phyloP scores from a whole-genome alignment of 768 basidiomycete species.

The Naematelia encephala region DNA sequence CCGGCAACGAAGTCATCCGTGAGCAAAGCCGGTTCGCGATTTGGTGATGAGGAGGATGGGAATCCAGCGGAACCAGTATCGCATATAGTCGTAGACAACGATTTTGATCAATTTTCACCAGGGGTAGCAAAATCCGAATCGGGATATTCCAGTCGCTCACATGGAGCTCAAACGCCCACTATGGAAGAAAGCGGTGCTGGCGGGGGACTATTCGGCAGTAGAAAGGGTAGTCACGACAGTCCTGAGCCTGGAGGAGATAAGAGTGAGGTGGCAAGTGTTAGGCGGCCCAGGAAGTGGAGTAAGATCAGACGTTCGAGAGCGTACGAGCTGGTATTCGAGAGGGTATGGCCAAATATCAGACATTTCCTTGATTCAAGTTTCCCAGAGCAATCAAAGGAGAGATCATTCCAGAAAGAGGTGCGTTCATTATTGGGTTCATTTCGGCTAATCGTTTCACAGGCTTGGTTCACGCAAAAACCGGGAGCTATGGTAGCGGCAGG shows the following conservation, averaged over 20 bases:
- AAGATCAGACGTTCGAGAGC: slow-evolving; percentile 30
- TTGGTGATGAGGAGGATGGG: slow-evolving; percentile 41
- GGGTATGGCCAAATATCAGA: slow-evolving; percentile 34
- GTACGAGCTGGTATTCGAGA: slow-evolving; percentile 36
- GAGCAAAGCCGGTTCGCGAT: slow-evolving; percentile 25
- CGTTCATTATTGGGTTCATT: slow-evolving; percentile 11
- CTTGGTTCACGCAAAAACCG: slow-evolving; percentile 42
- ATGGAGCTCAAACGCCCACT: slow-evolving; percentile 7
- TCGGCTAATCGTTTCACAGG: slow-evolving; percentile 15
- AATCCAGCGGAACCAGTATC: slow-evolving; percentile 36
- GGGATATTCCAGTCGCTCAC: slow-evolving; percentile 31
- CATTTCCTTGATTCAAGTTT: slow-evolving; percentile 48
- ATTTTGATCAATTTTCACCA: slow-evolving; percentile 45
- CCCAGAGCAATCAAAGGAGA: slow-evolving; percentile 44
- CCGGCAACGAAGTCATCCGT: slow-evolving; percentile 3
- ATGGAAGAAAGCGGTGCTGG: slow-evolving; percentile 9
- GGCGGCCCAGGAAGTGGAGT: slow-evolving; percentile 23
- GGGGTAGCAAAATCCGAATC: slow-evolving; percentile 37
- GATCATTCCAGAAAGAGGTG: slow-evolving; percentile 48
- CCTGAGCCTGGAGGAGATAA: slow-evolving; percentile 11
- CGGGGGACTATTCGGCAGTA: slow-evolving; percentile 6
- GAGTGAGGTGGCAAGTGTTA: slow-evolving; percentile 10
- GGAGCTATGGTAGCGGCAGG: slow-evolving; percentile 29
- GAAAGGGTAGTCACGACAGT: slow-evolving; percentile 12
- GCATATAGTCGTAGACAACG: slow-evolving; percentile 44